Conservation (phyloP, 345 rosid genomes). For the Clarkia xantiana region DNA sequence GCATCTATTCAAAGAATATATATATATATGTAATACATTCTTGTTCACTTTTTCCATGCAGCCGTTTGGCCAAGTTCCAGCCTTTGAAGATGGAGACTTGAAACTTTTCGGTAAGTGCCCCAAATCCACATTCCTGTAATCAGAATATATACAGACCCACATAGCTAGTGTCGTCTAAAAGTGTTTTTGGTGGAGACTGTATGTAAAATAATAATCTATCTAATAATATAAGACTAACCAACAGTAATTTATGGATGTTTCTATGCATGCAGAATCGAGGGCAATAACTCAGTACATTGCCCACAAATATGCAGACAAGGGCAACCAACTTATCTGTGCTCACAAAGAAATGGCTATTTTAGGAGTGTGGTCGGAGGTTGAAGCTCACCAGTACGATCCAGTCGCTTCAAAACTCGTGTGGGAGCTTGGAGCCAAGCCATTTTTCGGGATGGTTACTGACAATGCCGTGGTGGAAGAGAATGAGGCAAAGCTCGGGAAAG, state of each 20-base stretch:
- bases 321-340: slow-evolving; percentile 29
- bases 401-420: slow-evolving; percentile 39
- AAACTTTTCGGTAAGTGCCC: slow-evolving; percentile 43
- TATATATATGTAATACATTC: not conserved
- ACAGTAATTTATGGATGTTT: slow-evolving; percentile 1
- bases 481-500: slow-evolving; percentile 25
- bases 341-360: slow-evolving; percentile 20
- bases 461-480: slow-evolving; percentile 35
- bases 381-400: slow-evolving; percentile 53
- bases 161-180: no score
- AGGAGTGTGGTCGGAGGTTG: slow-evolving; percentile 52
- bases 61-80: slow-evolving; percentile 85
- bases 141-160: no score
- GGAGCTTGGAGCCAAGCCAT: slow-evolving; percentile 37
- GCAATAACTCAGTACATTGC: slow-evolving; percentile 60
- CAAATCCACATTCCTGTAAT: not conserved
- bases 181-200: no score
- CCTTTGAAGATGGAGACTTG: slow-evolving; percentile 53
- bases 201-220: no score
- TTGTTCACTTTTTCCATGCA: slow-evolving; percentile 13
- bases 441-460: slow-evolving; percentile 36
- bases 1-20: slow-evolving; percentile 6
- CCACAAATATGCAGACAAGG: slow-evolving; percentile 31
- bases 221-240: no score
- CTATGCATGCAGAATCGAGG: slow-evolving; percentile 51